Base-by-base conservation (phyloP, 257 asterid species). In the Jacaranda copaia region DNA sequence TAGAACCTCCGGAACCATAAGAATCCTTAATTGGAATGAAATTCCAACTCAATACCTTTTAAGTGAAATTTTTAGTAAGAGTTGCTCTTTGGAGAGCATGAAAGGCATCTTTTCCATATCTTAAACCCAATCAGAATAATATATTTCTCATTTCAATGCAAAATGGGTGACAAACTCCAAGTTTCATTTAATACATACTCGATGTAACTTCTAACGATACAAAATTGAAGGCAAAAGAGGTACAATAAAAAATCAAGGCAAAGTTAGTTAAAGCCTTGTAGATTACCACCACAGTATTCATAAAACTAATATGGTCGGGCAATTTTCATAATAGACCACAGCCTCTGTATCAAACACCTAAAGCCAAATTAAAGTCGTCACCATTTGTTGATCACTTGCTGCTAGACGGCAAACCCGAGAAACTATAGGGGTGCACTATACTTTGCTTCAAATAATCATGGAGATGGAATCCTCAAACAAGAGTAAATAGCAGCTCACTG, bases 401-500 rank as follows among this genome's bases (percentile, higher is more conserved):
- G 70, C 60, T 77, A 76, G 55, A 49, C 1, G 74, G 45, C 40
- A 51, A 64, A 70, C 48, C 81, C 51, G 59, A 61, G 12, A 68
- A 72, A 55, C 75, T 79, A 51, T 63, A 74, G 58, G 63, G 77
- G 32, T 38, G 74, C 45, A 38, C 43, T 67, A 68, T 38, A 42
- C 75, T 68, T 36, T 81, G 68, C 42, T 80, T 75, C 69, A 75
- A 45, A 66, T 68, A 68, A 77, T 71, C 73, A 76, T 68, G 66
- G 51, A 70, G 18, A 70, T 7, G 73, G 68, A 77, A 62, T 60
- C 57, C 59, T 45, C 72, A 25, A 68, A 66, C 8, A 56, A 16
- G 73, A 70, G 49, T 49, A 80, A 72, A 61, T 62, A 67, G 71
- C 51, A 76, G 77, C 78, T 89, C 71, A 88, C 77, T 83, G 87